A percentile compares a stretch with the other conserved stretches of the same genome.
These are phyloP conservation scores for Amanita brunnescens DNA, from an alignment of 768 basidiomycete species.

Conservation along the genomic window DNA sequence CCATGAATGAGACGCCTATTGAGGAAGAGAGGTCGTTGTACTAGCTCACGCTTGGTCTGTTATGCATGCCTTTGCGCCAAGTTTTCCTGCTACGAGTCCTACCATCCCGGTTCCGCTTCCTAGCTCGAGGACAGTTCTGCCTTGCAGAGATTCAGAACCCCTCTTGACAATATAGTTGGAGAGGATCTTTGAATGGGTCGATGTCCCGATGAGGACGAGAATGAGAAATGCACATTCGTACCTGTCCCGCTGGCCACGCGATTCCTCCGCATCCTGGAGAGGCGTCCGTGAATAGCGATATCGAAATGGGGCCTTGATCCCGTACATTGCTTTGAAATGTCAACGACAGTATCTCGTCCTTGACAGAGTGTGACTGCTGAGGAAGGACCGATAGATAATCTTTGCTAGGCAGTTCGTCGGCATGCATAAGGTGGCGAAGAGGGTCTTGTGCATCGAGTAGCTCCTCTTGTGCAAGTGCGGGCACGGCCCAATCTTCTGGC, in stretches of 20 bases:
- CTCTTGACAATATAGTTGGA: constrained; percentile 63
- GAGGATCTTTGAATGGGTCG: constrained; percentile 47
- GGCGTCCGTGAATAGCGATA: constrained; percentile 63
- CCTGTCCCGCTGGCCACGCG: constrained; percentile 90
- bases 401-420: constrained; percentile 14
- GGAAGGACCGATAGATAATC: constrained; percentile 37
- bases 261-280: constrained; percentile 88
- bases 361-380: constrained; percentile 41
- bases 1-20: constrained; percentile 8
- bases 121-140: constrained; percentile 66
- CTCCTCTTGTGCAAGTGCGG: constrained; percentile 41
- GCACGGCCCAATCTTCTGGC: constrained; percentile 9
- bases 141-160: constrained; percentile 38
- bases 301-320: constrained; percentile 23
- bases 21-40: constrained; percentile 2
- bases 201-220: constrained; percentile 2
- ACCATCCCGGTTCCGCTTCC: constrained; percentile 92
- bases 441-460: constrained; percentile 47
- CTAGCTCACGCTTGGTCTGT: constrained; percentile 84
- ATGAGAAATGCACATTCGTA: constrained; percentile 25
- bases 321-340: constrained; percentile 23
- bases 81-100: constrained; percentile 70
- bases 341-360: constrained; percentile 38
- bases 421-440: constrained; percentile 48
- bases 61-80: constrained; percentile 62